phyloP scores from a whole-genome alignment of 1,284 basidiomycete species.

The Pseudozyma tsukubaensis region DNA sequence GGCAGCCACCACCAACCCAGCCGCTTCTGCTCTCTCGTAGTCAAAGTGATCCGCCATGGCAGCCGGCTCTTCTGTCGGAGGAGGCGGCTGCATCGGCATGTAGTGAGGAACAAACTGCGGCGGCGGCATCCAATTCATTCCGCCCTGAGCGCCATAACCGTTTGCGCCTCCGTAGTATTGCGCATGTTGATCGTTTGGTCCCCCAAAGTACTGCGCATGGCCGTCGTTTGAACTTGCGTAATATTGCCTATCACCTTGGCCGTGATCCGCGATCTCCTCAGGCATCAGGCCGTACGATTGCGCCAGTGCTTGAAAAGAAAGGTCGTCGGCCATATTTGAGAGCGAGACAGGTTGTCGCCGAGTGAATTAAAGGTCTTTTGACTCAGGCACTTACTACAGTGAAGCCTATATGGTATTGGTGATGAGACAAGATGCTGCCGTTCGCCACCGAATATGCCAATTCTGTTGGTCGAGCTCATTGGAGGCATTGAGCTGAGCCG shows the following conservation, averaged over 20 bases:
- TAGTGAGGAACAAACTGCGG: background rate
- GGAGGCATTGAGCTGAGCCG: too few relatives aligned
- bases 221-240: too few relatives aligned
- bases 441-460: too few relatives aligned
- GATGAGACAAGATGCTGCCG: too few relatives aligned
- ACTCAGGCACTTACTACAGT: background rate
- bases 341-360: background rate
- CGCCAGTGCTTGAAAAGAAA: constrained; percentile 9
- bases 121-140: background rate
- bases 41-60: constrained; percentile 19
- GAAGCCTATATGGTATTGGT: too few relatives aligned
- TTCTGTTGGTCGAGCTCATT: too few relatives aligned
- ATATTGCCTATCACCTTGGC: too few relatives aligned
- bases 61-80: constrained; percentile 5
- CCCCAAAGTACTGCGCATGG: too few relatives aligned
- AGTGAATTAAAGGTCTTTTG: background rate
- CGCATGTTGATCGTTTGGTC: too few relatives aligned
- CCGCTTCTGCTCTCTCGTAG: constrained; percentile 25
- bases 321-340: constrained; percentile 10
- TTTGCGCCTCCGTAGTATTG: too few relatives aligned
- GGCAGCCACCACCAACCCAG: constrained; percentile 12
- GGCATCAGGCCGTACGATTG: constrained; percentile 9
- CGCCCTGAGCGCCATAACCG: too few relatives aligned
- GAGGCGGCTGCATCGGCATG: background rate
- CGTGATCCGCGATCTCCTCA: background rate